Conservation (phyloP, 169 alveolate genomes). For the Plasmodium fragile region DNA sequence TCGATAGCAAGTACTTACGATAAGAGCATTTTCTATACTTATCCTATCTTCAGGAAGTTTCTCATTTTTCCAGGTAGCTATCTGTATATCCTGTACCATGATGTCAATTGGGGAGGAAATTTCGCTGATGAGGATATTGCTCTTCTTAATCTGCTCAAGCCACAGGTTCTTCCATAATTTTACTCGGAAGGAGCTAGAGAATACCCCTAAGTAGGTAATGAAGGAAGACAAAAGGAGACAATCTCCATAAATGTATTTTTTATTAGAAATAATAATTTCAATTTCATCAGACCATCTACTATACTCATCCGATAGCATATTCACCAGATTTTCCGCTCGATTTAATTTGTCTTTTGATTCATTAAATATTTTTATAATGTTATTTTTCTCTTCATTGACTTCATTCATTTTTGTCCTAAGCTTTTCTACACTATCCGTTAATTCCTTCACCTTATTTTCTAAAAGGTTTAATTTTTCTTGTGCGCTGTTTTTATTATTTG, state of each 20-base stretch:
- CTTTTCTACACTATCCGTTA: constrained; percentile 88
- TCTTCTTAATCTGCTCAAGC: constrained; percentile 91
- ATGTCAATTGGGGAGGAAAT: constrained; percentile 92
- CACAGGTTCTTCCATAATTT: constrained; percentile 93
- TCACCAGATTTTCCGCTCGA: constrained; percentile 95
- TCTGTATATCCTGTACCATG: constrained; percentile 94
- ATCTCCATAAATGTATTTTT: constrained; percentile 94
- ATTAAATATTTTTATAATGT: constrained; percentile 92
- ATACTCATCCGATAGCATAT: constrained; percentile 96
- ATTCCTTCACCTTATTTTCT: constrained; percentile 90
- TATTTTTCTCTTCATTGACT: constrained; percentile 91
- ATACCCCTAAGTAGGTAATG: constrained; percentile 96
- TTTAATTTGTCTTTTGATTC: constrained; percentile 91
- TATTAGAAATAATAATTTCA: constrained; percentile 89
- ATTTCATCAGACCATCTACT: constrained; percentile 96
- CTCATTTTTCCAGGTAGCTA: constrained; percentile 96
- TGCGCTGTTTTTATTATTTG: constrained; percentile 91
- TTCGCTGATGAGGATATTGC: constrained; percentile 92
- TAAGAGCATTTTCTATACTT: constrained; percentile 95
- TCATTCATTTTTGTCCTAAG: constrained; percentile 91
- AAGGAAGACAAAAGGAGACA: constrained; percentile 95
- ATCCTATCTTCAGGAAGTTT: constrained; percentile 96
- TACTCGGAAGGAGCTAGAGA: constrained; percentile 92
- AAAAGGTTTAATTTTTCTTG: constrained; percentile 94
- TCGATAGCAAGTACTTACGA: constrained; percentile 94